phyloP scores from a whole-genome alignment of 1,284 basidiomycete genomes.

The Peniophora sp. region DNA sequence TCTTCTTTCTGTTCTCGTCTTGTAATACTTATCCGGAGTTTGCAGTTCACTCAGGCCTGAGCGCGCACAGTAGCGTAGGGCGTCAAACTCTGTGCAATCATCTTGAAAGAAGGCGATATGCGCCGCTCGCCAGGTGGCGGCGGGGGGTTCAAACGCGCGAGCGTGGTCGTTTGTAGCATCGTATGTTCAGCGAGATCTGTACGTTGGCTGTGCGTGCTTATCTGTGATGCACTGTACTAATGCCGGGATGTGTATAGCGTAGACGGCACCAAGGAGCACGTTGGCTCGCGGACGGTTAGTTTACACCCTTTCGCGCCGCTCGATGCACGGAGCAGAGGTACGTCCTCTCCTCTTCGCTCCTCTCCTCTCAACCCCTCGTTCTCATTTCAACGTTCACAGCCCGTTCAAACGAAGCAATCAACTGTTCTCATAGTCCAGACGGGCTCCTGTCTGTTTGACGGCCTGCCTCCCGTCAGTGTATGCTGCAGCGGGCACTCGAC shows the following conservation, averaged over 20 bases:
- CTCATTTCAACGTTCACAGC: background rate
- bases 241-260: constrained; percentile 16
- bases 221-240: no score
- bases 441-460: no score
- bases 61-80: constrained; percentile 72
- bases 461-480: no score
- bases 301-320: constrained; percentile 61
- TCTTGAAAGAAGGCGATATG: constrained; percentile 71
- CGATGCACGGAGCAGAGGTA: constrained; percentile 62
- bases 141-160: constrained; percentile 56
- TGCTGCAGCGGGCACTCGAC: no score
- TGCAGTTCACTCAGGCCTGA: constrained; percentile 31
- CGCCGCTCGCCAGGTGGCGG: constrained; percentile 50
- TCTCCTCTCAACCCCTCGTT: background rate
- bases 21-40: no score
- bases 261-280: constrained; percentile 63
- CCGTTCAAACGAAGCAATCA: background rate
- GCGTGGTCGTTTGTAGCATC: constrained; percentile 74
- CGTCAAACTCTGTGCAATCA: constrained; percentile 54
- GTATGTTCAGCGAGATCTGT: constrained; percentile 67
- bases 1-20: no score
- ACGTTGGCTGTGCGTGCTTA: constrained; percentile 18
- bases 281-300: constrained; percentile 77
- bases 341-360: constrained; percentile 51
- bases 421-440: background rate